Conservation (phyloP, 2,329 filamentous ascomycete genomes). For the Fusarium bactridioides region DNA sequence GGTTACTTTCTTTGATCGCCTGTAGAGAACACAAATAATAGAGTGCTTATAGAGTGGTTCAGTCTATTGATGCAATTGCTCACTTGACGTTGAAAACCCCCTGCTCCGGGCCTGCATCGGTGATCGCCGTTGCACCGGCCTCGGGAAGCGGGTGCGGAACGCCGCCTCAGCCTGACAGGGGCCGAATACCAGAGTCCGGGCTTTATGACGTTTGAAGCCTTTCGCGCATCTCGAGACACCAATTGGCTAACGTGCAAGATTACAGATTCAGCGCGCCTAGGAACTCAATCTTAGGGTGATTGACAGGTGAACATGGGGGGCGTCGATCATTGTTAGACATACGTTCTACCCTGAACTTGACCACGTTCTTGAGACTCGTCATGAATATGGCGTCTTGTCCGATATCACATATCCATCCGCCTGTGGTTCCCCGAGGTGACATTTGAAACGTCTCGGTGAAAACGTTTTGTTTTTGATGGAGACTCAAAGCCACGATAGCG, state of each 20-base stretch:
- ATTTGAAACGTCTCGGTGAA: not conserved
- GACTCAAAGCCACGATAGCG: slow-evolving; percentile 17
- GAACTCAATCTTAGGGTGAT: slow-evolving; percentile 20
- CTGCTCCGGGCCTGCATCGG: slow-evolving; percentile 29
- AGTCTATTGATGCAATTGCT: not conserved
- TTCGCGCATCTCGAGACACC: not conserved
- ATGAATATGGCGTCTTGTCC: slow-evolving; percentile 14
- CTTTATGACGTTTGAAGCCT: slow-evolving; percentile 17
- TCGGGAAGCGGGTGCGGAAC: slow-evolving; percentile 16
- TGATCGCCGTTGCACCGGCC: slow-evolving; percentile 36
- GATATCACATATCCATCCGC: slow-evolving; percentile 11
- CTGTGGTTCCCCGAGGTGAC: not conserved
- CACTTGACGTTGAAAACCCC: slow-evolving; percentile 4
- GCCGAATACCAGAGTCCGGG: not conserved
- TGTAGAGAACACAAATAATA: not conserved
- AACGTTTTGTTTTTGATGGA: not conserved
- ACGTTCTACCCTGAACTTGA: not conserved
- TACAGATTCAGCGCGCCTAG: not conserved
- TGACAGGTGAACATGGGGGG: slow-evolving; percentile 3
- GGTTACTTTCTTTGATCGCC: not conserved
- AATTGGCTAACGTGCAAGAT: slow-evolving; percentile 1
- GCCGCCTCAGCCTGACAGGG: slow-evolving; percentile 39
- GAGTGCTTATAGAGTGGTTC: not conserved
- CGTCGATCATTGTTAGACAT: not conserved
- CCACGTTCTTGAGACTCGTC: not conserved